phyloP scores from a whole-genome alignment of 2,329 filamentous ascomycete species.

The Aspergillus sp. region DNA sequence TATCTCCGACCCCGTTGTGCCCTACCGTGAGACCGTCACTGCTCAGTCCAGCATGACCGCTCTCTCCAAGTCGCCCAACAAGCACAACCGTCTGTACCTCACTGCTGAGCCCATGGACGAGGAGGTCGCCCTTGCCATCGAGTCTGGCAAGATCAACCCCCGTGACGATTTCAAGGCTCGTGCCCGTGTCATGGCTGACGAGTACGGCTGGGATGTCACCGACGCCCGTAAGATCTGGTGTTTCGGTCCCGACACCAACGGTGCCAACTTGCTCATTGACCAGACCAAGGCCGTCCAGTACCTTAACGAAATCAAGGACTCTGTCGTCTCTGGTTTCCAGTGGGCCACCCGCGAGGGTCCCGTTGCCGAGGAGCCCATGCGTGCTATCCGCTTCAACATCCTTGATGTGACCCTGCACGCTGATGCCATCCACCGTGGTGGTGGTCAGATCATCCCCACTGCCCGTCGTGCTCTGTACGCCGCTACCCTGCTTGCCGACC shows the following conservation, averaged over 20 bases:
- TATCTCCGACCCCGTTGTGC: constrained; percentile 96
- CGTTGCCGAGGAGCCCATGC: constrained; percentile 97
- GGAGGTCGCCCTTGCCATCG: constrained; percentile 88
- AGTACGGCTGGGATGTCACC: constrained; percentile 98
- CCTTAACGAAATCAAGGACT: constrained; percentile 99
- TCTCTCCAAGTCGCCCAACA: constrained; percentile 99
- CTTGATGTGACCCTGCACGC: constrained; percentile 99
- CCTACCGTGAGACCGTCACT: constrained; percentile 95
- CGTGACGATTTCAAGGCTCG: constrained; percentile 99
- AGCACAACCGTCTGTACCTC: constrained; percentile 99
- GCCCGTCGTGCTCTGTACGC: constrained; percentile 97
- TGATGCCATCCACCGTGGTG: constrained; percentile 99
- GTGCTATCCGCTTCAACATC: constrained; percentile 96
- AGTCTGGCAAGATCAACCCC: constrained; percentile 84
- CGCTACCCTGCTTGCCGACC: constrained; percentile 83
- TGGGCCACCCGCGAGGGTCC: constrained; percentile 98
- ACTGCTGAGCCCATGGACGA: constrained; percentile 85
- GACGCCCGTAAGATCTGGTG: constrained; percentile 99
- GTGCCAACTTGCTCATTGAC: constrained; percentile 97
- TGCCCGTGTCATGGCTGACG: constrained; percentile 92
- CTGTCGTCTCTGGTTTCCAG: constrained; percentile 99
- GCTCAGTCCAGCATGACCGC: constrained; percentile 88
- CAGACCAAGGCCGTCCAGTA: constrained; percentile 99
- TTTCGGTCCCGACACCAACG: constrained; percentile 96
- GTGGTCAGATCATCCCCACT: constrained; percentile 98